Base-by-base conservation (phyloP, 2,329 filamentous ascomycete genomes). In the Pleomassaria siparia region DNA sequence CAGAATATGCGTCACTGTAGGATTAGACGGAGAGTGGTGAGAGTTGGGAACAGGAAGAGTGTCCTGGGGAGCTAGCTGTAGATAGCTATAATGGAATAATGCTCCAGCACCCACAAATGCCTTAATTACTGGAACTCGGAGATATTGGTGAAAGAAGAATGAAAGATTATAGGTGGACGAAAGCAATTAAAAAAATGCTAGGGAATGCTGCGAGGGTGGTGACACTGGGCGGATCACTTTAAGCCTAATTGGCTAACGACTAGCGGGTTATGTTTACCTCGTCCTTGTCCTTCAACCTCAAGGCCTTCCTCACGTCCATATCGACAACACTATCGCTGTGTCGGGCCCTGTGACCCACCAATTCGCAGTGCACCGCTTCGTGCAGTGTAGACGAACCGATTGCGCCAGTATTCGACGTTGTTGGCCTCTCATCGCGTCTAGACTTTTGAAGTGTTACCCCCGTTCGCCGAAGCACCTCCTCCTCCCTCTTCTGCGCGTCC, bases 261-360 rank as follows among this genome's bases (percentile, higher is more conserved):
- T 69, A 64, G 63, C 63, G 63, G 47, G 50, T 62, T 56, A 59
- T 67, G 65, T 69, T 64, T 64, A 68, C 63, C 57, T 64, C 44
- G 37, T n/a, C n/a, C n/a, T n/a, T n/a, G 47, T 51, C 44, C 51
- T 56, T 52, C 47, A 39, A 33, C 46, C 35, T 51, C 53, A 55
- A 55, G 53, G 47, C 62, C 56, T 49, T 62, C 60, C 53, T 52
- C 42, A 50, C 56, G 53, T 47, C 56, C 58, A 54, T 63, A 58
- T 54, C 54, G 40, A 49, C 57, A 55, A 55, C 56, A 50, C 61
- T 50, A 55, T 58, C 46, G 42, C 47, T 48, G 47, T 46, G 40
- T 54, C 48, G 54, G 53, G 54, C 46, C 36, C 40, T 42, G 44
- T 40, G 47, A 46, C 54, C 46, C 52, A 43, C 49, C 60, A 64